Base-by-base conservation (phyloP, 805 yeast species). In the Pichia pseudocactophila region DNA sequence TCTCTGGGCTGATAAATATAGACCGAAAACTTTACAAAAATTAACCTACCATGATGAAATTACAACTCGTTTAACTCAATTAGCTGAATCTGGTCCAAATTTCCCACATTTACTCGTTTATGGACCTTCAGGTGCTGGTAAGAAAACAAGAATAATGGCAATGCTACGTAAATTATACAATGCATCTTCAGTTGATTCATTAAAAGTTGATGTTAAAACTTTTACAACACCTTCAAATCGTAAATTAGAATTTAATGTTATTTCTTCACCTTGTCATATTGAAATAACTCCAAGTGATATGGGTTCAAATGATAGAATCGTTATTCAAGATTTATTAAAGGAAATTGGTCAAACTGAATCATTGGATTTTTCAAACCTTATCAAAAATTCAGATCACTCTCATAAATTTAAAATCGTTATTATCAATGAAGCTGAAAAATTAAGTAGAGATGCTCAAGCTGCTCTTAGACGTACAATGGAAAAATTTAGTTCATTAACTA, bases 71-170 rank as follows among this genome's bases (percentile, higher is more conserved):
- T 66, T 92, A 30, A 62, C 66, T 36, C 43, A 45, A 4, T 55
- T 58, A 45, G 75, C 82, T 0, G 60, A 73, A 0, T 73, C 85
- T 2, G 89, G 88, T 0, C 19, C 44, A 3, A 97, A 92, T 59
- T 80, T 92, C 55, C 99, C 99, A 2, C 98, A 92, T 65, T 62
- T 92, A 37, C 66, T 92, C 22, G 75, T 92, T 2, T 90, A 90
- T 58, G 99, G 99, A 0, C 97, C 98, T 1, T 78, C 88, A 30
- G 99, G 99, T 4, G 86, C 95, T 13, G 99, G 99, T 45, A 92
- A 92, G 59, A 94, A 92, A 67, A 92, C 98, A 9, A 74, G 98
- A 50, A 83, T 88, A 7, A 72, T 87, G 61, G 78, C 94, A 7
- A 71, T 94, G 2, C 64, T 92, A 41, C 71, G 77, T 43, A 86